Evolutionary conservation across 805 yeast species (phyloP), one percentile per base, ranked within the genome.

Genomic region (Ogataea nonfermentans): DNA sequence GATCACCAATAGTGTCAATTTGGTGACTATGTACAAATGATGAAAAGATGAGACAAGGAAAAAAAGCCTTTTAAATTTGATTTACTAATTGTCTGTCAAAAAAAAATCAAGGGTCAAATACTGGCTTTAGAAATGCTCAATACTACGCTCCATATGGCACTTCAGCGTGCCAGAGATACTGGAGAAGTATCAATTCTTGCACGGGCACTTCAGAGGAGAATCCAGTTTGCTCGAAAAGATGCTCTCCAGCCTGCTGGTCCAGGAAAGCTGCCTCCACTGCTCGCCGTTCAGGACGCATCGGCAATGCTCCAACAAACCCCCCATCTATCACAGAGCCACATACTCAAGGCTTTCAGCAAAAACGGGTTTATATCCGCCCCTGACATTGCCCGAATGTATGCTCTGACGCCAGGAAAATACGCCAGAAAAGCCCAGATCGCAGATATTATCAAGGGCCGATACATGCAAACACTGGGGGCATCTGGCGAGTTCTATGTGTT

Each of bases 401-500:
- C 22, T 48, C 69, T 38, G 51, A 37, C 13, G 61, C 60, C 47
- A 32, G 53, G 24, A 48, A 62, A n/a, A 42, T 49, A 22, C 45
- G 36, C 32, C 30, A 43, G 23, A 11, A 44, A 36, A 19, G 43
- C 46, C 13, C 43, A 51, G 10, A 61, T 55, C 20, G 65, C 74
- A 35, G 57, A 58, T n/a, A 67, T 73, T 3, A 62, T 76, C 11
- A 70, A 78, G 41, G 74, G 74, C 9, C 56, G 89, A 37, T 64
- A 72, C 44, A 73, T 77, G 0, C 35, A 55, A 2, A 69, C 63
- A 12, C 53, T 82, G 16, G 46, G 60, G 26, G 69, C 74, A 20
- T 60, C 67, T 43, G 73, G 74, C 29, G 67, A 71, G 4, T 79
- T 78, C 55, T 81, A 73, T 53, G 56, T 83, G 24, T 54, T 76